Percentiles rank a stretch among this genome's conserved stretches.
Conservation (phyloP, 352 stramenopile species). For the Phytopythium boreale region DNA sequence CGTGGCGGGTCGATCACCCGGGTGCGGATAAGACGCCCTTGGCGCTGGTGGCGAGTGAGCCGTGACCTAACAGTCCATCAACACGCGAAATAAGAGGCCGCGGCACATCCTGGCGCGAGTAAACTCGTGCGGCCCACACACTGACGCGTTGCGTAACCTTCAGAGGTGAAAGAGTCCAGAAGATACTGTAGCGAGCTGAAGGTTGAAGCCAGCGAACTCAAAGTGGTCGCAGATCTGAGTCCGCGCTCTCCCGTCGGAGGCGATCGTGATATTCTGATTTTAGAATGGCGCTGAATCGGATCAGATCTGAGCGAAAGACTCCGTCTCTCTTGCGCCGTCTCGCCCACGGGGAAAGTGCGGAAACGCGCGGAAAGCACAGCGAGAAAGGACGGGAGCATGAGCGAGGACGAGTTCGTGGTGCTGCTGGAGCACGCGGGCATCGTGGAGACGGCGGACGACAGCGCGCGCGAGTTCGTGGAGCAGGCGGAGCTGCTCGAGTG, state of each 20-base stretch:
- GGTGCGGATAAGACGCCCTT: conserved; percentile 2
- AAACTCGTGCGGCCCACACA: not conserved
- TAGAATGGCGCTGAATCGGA: not conserved
- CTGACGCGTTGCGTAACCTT: not conserved
- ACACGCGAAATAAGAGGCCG: not conserved
- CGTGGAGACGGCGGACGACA: conserved; percentile 66
- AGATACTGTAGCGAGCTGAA: not conserved
- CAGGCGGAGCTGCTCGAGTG: conserved; percentile 58
- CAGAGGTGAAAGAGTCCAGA: not conserved
- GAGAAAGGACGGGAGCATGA: conserved; percentile 31
- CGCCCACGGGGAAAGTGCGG: not conserved
- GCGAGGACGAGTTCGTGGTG: conserved; percentile 86
- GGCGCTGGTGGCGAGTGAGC: not conserved
- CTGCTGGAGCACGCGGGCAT: conserved; percentile 76
- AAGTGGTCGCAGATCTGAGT: not conserved
- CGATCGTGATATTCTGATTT: not conserved
- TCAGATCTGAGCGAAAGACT: not conserved
- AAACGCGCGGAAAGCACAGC: not conserved
- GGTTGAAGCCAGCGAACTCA: not conserved
- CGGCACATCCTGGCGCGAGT: not conserved
- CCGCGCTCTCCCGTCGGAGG: too few relatives aligned
- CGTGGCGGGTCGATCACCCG: too few relatives aligned
- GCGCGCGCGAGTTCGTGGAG: conserved; percentile 70
- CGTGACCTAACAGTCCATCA: not conserved
- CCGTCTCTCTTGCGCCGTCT: not conserved